Base-by-base conservation (phyloP, 176 grass and related monocot genomes). In the Eremochloa ophiuroides region DNA sequence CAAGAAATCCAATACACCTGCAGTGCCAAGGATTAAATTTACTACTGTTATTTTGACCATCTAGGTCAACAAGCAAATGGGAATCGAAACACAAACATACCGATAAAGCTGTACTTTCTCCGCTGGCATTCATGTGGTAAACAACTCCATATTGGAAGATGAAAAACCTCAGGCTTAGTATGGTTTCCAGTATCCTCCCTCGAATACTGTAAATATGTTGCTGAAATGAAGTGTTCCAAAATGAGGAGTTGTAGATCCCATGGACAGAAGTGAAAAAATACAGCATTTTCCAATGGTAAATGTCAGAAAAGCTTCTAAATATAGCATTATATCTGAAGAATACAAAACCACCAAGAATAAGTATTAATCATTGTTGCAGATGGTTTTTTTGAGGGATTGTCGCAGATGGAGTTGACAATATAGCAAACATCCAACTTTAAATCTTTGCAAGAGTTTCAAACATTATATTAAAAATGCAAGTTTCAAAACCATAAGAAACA, bases 101-200 rank as follows among this genome's bases (percentile, higher is more conserved):
- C 77, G 71, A 82, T 63, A 97, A 88, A 33, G 94, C 66, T 39
- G 85, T 94, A 80, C 80, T 86, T 62, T 39, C 1, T 26, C 38
- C 10, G 43, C 76, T 85, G 72, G 86, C 87, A 68, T 92, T 6
- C 89, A 97, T 87, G 77, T 94, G 91, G 85, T 97, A 97, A 64
- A 97, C 94, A 80, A 97, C 77, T 79, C 94, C 94, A 77, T 88
- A 97, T 77, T 97, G 94, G 81, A 97, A 97, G 60, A 97, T 80
- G 60, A 97, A 92, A 77, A 97, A 97, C 59, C 94, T 92, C 39
- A 92, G 84, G 84, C 94, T 97, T 48, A 92, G 58, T 82, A 97
- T 73, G 53, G 87, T 92, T 62, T 97, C 94, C 64, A 97, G 77
- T 87, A 97, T 94, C 46, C 91, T 89, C 50, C 94, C 94, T 62